Base-by-base conservation (phyloP, 257 asterid genomes). In the Plantago ovata region DNA sequence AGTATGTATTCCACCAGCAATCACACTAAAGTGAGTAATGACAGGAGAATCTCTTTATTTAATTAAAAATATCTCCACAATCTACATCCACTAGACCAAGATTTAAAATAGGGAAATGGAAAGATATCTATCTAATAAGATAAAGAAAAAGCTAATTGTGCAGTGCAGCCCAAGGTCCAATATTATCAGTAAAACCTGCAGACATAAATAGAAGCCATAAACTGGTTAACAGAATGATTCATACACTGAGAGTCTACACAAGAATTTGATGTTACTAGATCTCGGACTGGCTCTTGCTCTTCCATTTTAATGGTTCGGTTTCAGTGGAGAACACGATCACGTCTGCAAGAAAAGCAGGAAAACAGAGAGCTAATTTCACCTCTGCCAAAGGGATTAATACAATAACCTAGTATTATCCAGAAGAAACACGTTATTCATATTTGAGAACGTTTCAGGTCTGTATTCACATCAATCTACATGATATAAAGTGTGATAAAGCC, bases 31-130 rank as follows among this genome's bases (percentile, higher is more conserved):
- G 64, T 51, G 60, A 58, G 28, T 56, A 43, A 14, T 66, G 69
- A 72, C 57, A 62, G 28, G 43, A 40, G 19, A 53, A 32, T 61
- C 59, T 46, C 14, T 43, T 44, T 52, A 51, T 23, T 51, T 20
- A 43, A 44, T 4, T 33, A 21, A 52, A 53, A 32, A 63, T 50
- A 23, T 49, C 28, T 47, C 12, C 12, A 60, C 42, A 45, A 60
- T 59, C 58, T 38, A 48, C 38, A 66, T 61, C 72, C 69, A 65
- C 69, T 61, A 61, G 28, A 39, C 52, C 11, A 8, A 67, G 47
- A 60, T 59, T 28, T 28, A 23, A 57, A 32, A 45, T 23, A 62
- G 57, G 57, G 51, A 21, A 28, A 54, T 43, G 40, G 33, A 64
- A 33, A 38, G 13, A 48, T 44, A 45, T 48, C 7, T 23, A 55